Conservation (phyloP, 345 rosid genomes). For the Eucalyptus cloeziana region DNA sequence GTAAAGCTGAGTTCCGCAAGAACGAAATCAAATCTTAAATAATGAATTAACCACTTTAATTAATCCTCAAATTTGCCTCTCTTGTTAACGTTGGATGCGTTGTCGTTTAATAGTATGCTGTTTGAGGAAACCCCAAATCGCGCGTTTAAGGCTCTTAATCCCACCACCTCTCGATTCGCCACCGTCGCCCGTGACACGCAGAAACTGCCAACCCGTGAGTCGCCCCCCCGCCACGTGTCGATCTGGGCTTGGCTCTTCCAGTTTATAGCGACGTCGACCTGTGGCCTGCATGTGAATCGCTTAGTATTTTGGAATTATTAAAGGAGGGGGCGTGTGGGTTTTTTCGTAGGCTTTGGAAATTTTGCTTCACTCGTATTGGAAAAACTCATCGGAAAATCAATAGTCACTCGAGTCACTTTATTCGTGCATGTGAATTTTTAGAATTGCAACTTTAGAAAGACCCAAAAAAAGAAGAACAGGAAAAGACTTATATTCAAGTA, state of each 20-base stretch:
- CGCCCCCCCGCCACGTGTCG: constrained; percentile 35
- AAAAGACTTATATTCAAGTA: not conserved
- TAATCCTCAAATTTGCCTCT: not conserved
- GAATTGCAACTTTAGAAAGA: not conserved
- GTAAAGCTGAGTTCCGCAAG: not conserved
- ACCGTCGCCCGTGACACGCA: constrained; percentile 30
- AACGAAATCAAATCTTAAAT: not conserved
- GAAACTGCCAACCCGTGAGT: constrained; percentile 43
- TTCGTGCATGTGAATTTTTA: not conserved
- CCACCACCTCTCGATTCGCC: not conserved
- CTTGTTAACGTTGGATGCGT: not conserved
- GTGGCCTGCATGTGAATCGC: constrained; percentile 10
- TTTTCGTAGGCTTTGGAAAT: not conserved
- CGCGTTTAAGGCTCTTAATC: not conserved
- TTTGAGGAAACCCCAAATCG: not conserved
- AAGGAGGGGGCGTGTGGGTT: not conserved
- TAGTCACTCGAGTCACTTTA: not conserved
- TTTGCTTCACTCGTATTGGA: not conserved
- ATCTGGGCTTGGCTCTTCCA: not conserved
- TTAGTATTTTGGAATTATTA: not conserved
- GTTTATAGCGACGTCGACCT: not conserved
- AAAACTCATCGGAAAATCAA: not conserved
- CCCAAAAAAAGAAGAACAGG: not conserved
- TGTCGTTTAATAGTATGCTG: not conserved
- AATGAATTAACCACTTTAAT: not conserved